Evolutionary conservation across 2,329 filamentous ascomycete genomes (phyloP), one percentile per base, ranked within the genome.

Genomic region (Hymenoscyphus linearis): DNA sequence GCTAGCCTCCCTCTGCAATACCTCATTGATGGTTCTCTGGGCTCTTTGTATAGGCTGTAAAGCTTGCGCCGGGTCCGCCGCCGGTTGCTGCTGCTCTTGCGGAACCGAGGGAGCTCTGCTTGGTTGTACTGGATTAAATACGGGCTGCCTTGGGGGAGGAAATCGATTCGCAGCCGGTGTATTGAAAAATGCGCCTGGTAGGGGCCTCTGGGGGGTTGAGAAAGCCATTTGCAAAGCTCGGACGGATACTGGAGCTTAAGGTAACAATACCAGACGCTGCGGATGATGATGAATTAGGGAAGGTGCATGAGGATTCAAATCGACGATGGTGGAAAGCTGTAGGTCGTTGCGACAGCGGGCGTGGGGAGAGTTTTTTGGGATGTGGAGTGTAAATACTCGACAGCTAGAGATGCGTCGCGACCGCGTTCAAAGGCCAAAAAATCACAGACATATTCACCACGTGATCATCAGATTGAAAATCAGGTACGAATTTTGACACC

Each of bases 1-100:
- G 71, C 85, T 85, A 69, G 87, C 85, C 72, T 98, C 93, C 62
- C 82, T 80, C 62, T 85, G 80, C 52, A 98, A 78, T 52, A 89
- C 87, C 66, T 86, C 83, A 75, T 96, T 96, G 74, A 99, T 88
- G 22, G 89, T 93, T 66, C 82, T 83, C 54, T 92, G 91, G 22
- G 91, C 95, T 75, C 91, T 89, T 67, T 90, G 83, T 62, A 96
- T 83, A 0, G 90, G 89, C 52, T 85, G 85, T 54, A 89, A 70
- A n/a, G 76, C 73, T 62, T 81, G 66, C 27, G 62, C 72, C 69
- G 40, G 65, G 69, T 52, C 72, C 65, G 40, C 44, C 40, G 26
- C 25, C 26, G 58, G 55, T 47, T 47, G 40, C 60, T 59, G 63
- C 34, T 36, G 50, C 34, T 52, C 54, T 12, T 60, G 63, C 16